Base-by-base conservation (phyloP, 441 rosid genomes). In the Pelargonium cotyledonis region DNA sequence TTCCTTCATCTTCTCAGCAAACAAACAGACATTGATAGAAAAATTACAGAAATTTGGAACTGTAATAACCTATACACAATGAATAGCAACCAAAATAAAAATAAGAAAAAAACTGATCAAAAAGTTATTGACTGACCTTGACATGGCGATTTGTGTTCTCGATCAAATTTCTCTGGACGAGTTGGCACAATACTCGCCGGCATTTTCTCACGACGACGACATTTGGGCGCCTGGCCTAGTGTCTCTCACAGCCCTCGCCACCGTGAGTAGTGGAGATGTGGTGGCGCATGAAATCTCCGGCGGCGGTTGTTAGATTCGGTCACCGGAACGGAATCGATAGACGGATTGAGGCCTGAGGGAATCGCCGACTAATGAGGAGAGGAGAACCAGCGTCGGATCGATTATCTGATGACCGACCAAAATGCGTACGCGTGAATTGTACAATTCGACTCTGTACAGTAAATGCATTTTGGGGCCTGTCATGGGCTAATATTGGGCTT, bases 181-280 rank as follows among this genome's bases (percentile, higher is more conserved):
- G 6, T 5, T 51, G 5, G 18, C 14, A 51, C 58, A 12, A 14
- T 51, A 51, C 58, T 51, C 58, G 18, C 19, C 58, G 57, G 57
- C 57, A 51, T 51, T 2, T 51, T 51, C 57, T 51, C 18, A 51
- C 18, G 57, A 51, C 57, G 57, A 15, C 57, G 57, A 51, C 57
- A 51, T 51, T 15, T 4, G 18, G 57, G 16, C 57, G 57, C 26
- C 26, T 23, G 1, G 26, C 26, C 26, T 23, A 23, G 57, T 0
- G 18, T 51, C 57, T 51, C 57, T 51, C 57, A 51, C 26, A 23
- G 57, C 18, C 57, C 57, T 51, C 57, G 19, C 57, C 57, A 51
- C 57, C 57, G 57, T 51, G 57, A 51, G 57, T n/a, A 18, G 57
- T 51, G 57, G 57, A 14, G 18, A 18, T 51, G 1, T 14, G 57